Evolutionary conservation across 192 early-diverging fungal genomes (phyloP).

Genomic region (Coemansia furcata): DNA sequence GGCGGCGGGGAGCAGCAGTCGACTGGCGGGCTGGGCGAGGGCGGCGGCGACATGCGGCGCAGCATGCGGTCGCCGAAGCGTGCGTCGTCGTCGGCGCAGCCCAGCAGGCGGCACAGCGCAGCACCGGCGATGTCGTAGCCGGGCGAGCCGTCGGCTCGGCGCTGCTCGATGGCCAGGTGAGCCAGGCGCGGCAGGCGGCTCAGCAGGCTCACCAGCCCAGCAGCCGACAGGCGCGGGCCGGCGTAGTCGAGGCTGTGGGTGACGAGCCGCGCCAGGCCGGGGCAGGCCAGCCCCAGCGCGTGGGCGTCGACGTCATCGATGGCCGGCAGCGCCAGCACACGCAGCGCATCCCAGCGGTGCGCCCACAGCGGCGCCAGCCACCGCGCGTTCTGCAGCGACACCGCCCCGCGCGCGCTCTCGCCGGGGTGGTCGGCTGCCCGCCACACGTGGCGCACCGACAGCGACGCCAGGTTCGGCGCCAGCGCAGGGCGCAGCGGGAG

Average conservation of each 20-base stretch:
- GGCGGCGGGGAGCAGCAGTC: too few species aligned
- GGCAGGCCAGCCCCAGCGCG: constrained; percentile 24
- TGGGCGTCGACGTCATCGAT: constrained; percentile 31
- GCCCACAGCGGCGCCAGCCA: constrained; percentile 23
- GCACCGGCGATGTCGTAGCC: constrained; percentile 33
- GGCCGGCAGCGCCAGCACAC: constrained; percentile 36
- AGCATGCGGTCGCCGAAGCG: constrained; percentile 13
- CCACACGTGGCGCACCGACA: constrained; percentile 46
- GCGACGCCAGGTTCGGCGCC: constrained; percentile 28
- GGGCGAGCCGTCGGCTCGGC: constrained; percentile 39
- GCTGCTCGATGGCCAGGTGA: constrained; percentile 46
- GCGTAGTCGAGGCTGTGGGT: constrained; percentile 50
- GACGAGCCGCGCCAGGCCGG: constrained; percentile 25
- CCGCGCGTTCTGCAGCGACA: constrained; percentile 33
- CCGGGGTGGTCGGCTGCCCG: constrained; percentile 3
- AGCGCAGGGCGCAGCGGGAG: constrained; percentile 26
- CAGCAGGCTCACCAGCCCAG: constrained; percentile 29
- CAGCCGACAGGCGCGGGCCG: constrained; percentile 40
- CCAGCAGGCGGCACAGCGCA: constrained; percentile 38
- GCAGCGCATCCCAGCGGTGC: constrained; percentile 27
- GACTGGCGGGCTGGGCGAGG: neutral
- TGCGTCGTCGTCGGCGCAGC: constrained; percentile 19
- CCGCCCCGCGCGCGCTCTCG: constrained; percentile 35
- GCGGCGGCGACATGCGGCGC: constrained; percentile 18
- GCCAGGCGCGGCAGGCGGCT: constrained; percentile 30